Evolutionary conservation across 192 early-diverging fungal species (phyloP), one percentile per base, ranked within the genome.

Genomic region (Obelidium mucronatum): DNA sequence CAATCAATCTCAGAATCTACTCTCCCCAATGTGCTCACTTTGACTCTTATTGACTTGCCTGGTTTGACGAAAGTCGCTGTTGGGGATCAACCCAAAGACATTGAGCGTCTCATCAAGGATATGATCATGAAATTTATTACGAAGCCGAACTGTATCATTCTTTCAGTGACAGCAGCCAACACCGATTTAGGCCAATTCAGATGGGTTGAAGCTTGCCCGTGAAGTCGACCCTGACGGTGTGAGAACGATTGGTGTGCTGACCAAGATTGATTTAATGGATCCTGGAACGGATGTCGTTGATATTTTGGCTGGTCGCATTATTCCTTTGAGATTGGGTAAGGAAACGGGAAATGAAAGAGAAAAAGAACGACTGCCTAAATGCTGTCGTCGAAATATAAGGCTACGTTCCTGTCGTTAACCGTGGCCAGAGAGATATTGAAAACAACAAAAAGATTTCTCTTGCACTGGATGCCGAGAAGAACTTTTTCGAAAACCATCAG

Each of bases 241-340:
- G 33, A 90, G 98, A 61, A 99, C 98, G 4, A 98, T 99, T 80
- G 98, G 98, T 73, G 98, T 99, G 39, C 87, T 99, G 84, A 99
- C 98, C 76, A 99, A 99, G 84, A 89, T 99, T 69, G 98, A 99
- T 83, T 86, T 99, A 70, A 99, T 99, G 98, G 98, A 99, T 85
- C 86, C 90, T 81, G 98, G 98, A 40, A 99, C 98, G 19, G 98
- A 99, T 83, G 97, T 99, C 11, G 95, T 99, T 51, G 98, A 99
- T 78, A 98, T 99, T 80, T 89, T 99, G 78, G 96, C 97, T 11
- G 95, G 95, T 1, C 88, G 98, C 15, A 90, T 98, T 28, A 99
- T 99, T 84, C 98, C 97, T 2, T 89, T 99, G 72, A 89, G 96
- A 30, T 86, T 99, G 15, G 94, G 93, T 93, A 81, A 33, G 15